Conservation (phyloP, 176 grass and related monocot species). For the Areca catechu region DNA sequence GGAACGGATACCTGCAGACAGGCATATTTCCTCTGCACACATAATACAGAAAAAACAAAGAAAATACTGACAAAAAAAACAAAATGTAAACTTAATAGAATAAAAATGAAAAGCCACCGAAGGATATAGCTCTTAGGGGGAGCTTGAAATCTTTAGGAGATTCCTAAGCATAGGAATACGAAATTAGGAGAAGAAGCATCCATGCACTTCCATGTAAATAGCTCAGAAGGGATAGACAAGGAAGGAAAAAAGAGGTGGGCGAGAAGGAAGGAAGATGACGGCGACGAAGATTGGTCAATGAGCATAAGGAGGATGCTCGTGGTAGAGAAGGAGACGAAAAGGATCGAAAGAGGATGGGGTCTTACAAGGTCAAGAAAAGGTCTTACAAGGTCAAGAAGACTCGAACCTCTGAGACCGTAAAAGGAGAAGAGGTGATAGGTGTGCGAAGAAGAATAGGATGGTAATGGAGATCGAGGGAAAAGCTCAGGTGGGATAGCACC, state of each 20-base stretch:
- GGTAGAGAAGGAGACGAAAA: no score
- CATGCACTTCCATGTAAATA: constrained; percentile 3
- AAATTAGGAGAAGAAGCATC: neutral
- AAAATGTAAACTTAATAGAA: neutral
- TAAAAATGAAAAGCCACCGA: no score
- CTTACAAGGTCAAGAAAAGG: constrained; percentile 88
- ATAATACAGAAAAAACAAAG: neutral
- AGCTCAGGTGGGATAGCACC: constrained; percentile 43
- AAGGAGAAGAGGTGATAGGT: neutral
- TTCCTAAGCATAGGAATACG: no score
- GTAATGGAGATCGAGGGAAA: constrained; percentile 4
- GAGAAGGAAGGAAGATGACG: neutral
- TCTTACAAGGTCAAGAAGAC: constrained; percentile 70
- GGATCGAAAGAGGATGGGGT: neutral
- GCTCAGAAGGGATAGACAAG: constrained; percentile 64
- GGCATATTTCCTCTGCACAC: no score
- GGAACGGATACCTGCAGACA: no score
- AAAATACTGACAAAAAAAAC: neutral
- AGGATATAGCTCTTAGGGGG: no score
- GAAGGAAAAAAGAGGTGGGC: neutral
- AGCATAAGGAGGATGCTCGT: neutral
- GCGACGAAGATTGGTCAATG: neutral
- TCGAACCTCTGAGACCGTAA: neutral
- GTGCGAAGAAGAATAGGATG: neutral
- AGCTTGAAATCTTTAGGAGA: no score